Conservation (phyloP, 78 protist species). For the Creolimax fragrantissima region DNA sequence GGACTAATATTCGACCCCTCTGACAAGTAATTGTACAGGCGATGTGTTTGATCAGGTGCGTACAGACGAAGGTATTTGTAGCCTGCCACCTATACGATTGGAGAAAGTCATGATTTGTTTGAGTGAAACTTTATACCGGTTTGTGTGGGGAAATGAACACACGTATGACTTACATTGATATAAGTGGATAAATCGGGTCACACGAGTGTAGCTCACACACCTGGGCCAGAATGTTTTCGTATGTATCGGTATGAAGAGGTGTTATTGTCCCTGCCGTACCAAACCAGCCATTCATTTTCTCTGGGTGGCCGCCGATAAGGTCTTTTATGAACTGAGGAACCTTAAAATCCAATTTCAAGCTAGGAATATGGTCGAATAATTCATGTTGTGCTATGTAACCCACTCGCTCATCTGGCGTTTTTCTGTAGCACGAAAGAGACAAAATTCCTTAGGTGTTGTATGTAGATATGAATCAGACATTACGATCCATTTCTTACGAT, state of each 20-base stretch:
- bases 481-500: background rate
- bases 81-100: background rate
- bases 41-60: background rate
- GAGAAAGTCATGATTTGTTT: background rate
- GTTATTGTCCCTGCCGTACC: slow-evolving; percentile 14
- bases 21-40: background rate
- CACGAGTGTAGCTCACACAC: background rate
- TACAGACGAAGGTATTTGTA: background rate
- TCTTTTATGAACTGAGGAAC: background rate
- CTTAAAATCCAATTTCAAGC: background rate
- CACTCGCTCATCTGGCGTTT: background rate
- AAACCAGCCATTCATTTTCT: slow-evolving; percentile 3
- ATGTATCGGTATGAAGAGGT: slow-evolving; percentile 6
- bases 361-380: background rate
- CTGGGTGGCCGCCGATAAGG: background rate
- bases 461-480: background rate
- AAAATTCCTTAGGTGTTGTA: background rate
- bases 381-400: background rate
- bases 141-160: too few relatives aligned
- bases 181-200: too few relatives aligned
- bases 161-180: too few relatives aligned
- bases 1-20: background rate
- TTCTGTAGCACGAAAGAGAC: background rate
- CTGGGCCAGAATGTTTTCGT: slow-evolving; percentile 10
- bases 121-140: background rate